Conservation (phyloP, 177 flowering plant genomes). For the Vitis hybrid region DNA sequence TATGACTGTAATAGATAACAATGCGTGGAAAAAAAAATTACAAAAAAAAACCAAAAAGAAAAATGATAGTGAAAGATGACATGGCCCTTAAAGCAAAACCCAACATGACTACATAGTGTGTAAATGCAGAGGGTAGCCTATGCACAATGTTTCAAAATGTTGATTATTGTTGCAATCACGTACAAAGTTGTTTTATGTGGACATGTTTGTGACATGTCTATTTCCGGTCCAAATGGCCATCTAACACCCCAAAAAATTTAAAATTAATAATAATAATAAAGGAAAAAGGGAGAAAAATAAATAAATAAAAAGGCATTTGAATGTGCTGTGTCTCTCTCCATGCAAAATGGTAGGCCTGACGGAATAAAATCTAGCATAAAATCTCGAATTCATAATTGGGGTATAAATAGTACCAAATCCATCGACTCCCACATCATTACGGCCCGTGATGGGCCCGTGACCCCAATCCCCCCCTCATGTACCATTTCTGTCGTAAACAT, state of each 20-base stretch:
- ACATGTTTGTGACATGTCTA: not conserved
- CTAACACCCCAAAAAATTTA: not conserved
- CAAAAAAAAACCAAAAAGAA: too few relatives aligned
- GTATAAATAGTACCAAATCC: not conserved
- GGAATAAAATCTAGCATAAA: constrained; percentile 12
- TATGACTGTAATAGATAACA: too few relatives aligned
- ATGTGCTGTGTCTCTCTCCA: not conserved
- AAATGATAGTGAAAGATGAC: too few relatives aligned
- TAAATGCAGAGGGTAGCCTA: too few relatives aligned
- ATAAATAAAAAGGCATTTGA: not conserved
- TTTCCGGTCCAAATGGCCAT: not conserved
- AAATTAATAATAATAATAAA: too few relatives aligned
- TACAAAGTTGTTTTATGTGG: too few relatives aligned
- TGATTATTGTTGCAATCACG: too few relatives aligned
- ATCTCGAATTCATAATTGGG: constrained; percentile 8
- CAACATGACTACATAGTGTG: too few relatives aligned
- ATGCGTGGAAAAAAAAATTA: too few relatives aligned
- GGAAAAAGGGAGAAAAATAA: not conserved
- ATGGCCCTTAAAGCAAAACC: too few relatives aligned
- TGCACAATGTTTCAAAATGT: too few relatives aligned
- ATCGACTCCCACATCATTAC: constrained; percentile 1
- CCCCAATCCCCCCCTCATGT: not conserved
- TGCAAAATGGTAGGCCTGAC: not conserved
- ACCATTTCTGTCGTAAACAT: not conserved
- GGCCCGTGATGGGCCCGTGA: not conserved